Percentiles rank a stretch among this genome's conserved stretches.
phyloP scores from a whole-genome alignment of 768 basidiomycete species.

The Podaxis sp. region DNA sequence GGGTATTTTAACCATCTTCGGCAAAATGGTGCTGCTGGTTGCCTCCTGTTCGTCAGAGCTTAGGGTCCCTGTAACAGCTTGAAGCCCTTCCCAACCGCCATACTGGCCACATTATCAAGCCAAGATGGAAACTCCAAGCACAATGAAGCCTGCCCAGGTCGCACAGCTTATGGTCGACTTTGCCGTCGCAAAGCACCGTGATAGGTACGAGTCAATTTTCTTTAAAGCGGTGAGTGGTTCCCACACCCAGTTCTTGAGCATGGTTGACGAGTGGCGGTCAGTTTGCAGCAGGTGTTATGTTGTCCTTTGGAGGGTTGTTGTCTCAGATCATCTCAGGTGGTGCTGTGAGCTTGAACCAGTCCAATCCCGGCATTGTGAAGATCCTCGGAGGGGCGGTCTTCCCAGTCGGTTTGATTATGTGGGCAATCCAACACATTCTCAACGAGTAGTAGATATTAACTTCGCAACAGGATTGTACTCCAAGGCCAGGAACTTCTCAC shows the following conservation, averaged over 20 bases:
- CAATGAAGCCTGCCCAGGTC: slow-evolving; percentile 59
- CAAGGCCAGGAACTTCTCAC: slow-evolving; percentile 72
- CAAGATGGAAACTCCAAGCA: slow-evolving; percentile 29
- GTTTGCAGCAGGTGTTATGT: slow-evolving; percentile 69
- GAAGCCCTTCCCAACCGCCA: not conserved
- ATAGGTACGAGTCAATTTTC: slow-evolving; percentile 59
- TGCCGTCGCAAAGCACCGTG: slow-evolving; percentile 63
- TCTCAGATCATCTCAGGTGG: slow-evolving; percentile 63
- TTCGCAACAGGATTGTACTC: slow-evolving; percentile 58
- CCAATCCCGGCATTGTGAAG: slow-evolving; percentile 69
- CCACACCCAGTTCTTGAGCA: not conserved
- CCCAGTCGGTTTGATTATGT: slow-evolving; percentile 80
- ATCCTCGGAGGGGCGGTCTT: slow-evolving; percentile 68
- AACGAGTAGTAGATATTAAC: not conserved
- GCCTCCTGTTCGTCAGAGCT: not conserved
- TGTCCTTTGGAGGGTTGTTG: slow-evolving; percentile 73
- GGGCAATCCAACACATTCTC: slow-evolving; percentile 16
- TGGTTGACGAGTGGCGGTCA: slow-evolving; percentile 22
- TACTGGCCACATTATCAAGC: slow-evolving; percentile 10
- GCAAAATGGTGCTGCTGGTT: not conserved
- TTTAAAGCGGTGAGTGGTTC: slow-evolving; percentile 61
- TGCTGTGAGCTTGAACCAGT: slow-evolving; percentile 43
- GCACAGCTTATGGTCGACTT: slow-evolving; percentile 55
- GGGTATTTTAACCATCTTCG: not conserved
- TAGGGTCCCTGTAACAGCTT: not conserved